phyloP scores from a whole-genome alignment of 2,329 filamentous ascomycete genomes.

The Metarhizium brunneum region DNA sequence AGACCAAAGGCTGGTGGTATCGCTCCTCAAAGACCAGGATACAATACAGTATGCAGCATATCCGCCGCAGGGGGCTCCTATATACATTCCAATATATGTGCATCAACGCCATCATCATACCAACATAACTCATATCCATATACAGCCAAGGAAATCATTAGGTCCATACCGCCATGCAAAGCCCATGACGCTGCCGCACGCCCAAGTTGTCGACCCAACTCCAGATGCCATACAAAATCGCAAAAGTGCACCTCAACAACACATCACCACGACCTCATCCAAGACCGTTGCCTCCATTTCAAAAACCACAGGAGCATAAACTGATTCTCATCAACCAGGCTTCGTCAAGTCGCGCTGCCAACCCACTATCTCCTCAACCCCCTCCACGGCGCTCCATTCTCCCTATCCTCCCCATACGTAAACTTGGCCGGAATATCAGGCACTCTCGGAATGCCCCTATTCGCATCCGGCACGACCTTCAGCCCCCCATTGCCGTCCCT shows the following conservation, averaged over 20 bases:
- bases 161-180: background rate
- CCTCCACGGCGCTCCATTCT: constrained; percentile 23
- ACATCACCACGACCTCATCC: background rate
- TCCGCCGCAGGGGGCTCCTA: background rate
- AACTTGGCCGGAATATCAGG: constrained; percentile 36
- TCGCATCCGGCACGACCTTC: constrained; percentile 33
- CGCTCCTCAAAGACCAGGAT: too few species aligned
- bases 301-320: too few species aligned
- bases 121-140: background rate
- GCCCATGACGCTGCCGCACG: background rate
- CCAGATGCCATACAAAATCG: too few species aligned
- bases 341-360: too few species aligned
- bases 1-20: too few species aligned
- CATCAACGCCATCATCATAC: background rate
- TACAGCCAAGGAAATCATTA: background rate
- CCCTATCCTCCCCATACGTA: constrained; percentile 22
- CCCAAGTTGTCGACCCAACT: background rate
- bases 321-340: too few species aligned
- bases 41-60: too few species aligned
- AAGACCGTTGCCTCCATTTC: background rate
- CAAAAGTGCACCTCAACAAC: too few species aligned
- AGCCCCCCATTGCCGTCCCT: constrained; percentile 18
- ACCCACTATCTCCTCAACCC: constrained; percentile 14
- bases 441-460: constrained; percentile 36
- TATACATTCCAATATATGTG: background rate